Conservation (phyloP, 2,329 filamentous ascomycete species). For the Phaeosphaeria sp. region DNA sequence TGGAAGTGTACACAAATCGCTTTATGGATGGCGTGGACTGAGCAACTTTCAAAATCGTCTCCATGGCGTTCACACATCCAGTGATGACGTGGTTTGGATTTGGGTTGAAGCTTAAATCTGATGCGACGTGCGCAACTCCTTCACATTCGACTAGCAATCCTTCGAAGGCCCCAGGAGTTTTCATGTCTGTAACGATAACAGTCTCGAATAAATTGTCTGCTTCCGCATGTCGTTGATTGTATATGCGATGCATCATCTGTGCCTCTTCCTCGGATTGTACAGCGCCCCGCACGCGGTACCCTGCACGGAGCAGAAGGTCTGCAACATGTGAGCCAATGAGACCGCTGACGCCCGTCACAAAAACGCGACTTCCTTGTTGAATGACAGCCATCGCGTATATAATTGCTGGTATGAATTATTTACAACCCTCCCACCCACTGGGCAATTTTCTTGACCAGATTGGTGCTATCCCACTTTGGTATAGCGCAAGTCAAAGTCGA, state of each 20-base stretch:
- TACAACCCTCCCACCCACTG: too few relatives aligned
- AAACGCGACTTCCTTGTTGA: conserved; percentile 12
- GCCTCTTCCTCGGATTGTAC: conserved; percentile 23
- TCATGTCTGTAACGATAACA: neutral
- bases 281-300: conserved; percentile 41
- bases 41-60: neutral
- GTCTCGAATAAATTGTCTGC: neutral
- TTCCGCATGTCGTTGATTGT: neutral
- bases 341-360: conserved; percentile 43
- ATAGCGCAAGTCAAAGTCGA: too few relatives aligned
- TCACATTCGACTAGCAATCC: neutral
- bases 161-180: neutral
- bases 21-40: neutral
- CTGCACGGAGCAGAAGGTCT: conserved; percentile 35
- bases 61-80: neutral
- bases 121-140: neutral
- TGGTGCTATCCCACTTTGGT: too few relatives aligned
- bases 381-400: neutral
- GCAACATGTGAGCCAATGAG: conserved; percentile 40
- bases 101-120: neutral
- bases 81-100: neutral
- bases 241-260: neutral
- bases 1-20: neutral
- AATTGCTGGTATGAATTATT: too few relatives aligned
- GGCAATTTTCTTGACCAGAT: too few relatives aligned